A percentile compares a stretch with the other conserved stretches of the same genome.
These are phyloP conservation scores for Leishmania lainsoni DNA, from an alignment of 208 protist species.

Conservation along the genomic window DNA sequence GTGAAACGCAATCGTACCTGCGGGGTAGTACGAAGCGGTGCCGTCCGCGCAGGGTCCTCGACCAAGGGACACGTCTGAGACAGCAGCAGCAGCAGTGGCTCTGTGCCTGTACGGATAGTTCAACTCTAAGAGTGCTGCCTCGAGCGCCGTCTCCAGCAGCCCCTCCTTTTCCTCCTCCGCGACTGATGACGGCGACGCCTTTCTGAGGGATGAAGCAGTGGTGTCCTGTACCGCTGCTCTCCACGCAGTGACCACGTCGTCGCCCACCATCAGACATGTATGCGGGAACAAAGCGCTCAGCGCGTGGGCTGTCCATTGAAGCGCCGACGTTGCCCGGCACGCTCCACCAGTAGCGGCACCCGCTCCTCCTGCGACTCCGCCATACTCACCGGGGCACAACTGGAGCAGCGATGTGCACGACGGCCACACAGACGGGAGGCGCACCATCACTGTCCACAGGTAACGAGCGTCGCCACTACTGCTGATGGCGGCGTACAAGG, in stretches of 20 bases:
- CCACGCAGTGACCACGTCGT: not conserved
- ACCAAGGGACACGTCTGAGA: not conserved
- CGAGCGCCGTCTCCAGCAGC: conserved; percentile 9
- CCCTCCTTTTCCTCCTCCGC: not conserved
- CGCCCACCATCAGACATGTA: not conserved
- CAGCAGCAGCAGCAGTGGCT: not conserved
- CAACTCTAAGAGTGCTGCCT: conserved; percentile 20
- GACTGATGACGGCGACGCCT: not conserved
- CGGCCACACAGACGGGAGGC: conserved; percentile 14
- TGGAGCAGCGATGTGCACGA: conserved; percentile 19
- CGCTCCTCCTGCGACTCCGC: not conserved
- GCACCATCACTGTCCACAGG: conserved; percentile 9
- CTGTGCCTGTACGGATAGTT: not conserved
- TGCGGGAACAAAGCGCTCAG: conserved; percentile 14
- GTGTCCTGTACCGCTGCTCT: not conserved
- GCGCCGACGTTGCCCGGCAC: not conserved
- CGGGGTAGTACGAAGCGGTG: not conserved
- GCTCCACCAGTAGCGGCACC: not conserved
- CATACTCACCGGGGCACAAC: not conserved
- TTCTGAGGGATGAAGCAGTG: not conserved
- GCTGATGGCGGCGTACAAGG: conserved; percentile 9
- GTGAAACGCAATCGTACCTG: not conserved
- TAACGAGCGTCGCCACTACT: conserved; percentile 11
- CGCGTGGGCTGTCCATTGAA: conserved; percentile 16
- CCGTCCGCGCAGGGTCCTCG: not conserved